A percentile compares a stretch with the other conserved stretches of the same genome.
phyloP scores from a whole-genome alignment of 2,329 filamentous ascomycete genomes.

The Colletotrichum sp. region DNA sequence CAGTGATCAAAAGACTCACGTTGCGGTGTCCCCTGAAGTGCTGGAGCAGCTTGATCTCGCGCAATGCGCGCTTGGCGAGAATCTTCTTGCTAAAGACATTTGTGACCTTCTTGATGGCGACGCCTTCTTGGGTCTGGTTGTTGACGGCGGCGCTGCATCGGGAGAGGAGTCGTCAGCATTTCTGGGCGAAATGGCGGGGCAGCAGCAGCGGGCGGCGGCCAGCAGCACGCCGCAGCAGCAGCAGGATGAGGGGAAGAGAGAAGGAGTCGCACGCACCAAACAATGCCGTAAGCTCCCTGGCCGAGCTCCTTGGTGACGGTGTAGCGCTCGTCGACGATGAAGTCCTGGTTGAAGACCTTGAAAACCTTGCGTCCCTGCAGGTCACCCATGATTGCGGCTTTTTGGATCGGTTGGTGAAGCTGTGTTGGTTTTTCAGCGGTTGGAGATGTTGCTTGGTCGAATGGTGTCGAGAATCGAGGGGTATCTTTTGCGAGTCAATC shows the following conservation, averaged over 20 bases:
- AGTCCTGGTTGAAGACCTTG: slow-evolving; percentile 99
- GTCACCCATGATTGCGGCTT: slow-evolving; percentile 39
- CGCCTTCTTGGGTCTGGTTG: slow-evolving; percentile 86
- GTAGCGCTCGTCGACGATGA: slow-evolving; percentile 97
- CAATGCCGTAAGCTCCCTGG: slow-evolving; percentile 97
- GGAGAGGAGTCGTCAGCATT: slow-evolving; percentile 11
- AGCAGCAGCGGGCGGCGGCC: background rate
- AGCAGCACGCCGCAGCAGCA: background rate
- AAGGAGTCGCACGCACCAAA: slow-evolving; percentile 71
- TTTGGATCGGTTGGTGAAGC: background rate
- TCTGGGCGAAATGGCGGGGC: slow-evolving; percentile 23
- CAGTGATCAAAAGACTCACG: slow-evolving; percentile 52
- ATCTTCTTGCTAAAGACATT: slow-evolving; percentile 99
- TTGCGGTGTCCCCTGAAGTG: slow-evolving; percentile 94
- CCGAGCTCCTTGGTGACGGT: slow-evolving; percentile 98
- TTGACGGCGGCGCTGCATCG: slow-evolving; percentile 83
- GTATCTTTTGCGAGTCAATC: slow-evolving; percentile 19
- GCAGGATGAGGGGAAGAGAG: background rate
- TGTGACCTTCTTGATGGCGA: slow-evolving; percentile 99
- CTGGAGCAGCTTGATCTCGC: slow-evolving; percentile 98
- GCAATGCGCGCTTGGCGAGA: slow-evolving; percentile 93
- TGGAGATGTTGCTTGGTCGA: background rate
- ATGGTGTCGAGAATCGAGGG: slow-evolving; percentile 12
- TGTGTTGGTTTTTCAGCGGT: background rate
- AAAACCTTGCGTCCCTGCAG: slow-evolving; percentile 80